Conservation (phyloP, 805 yeast species). For the Ogataea ganodermae region DNA sequence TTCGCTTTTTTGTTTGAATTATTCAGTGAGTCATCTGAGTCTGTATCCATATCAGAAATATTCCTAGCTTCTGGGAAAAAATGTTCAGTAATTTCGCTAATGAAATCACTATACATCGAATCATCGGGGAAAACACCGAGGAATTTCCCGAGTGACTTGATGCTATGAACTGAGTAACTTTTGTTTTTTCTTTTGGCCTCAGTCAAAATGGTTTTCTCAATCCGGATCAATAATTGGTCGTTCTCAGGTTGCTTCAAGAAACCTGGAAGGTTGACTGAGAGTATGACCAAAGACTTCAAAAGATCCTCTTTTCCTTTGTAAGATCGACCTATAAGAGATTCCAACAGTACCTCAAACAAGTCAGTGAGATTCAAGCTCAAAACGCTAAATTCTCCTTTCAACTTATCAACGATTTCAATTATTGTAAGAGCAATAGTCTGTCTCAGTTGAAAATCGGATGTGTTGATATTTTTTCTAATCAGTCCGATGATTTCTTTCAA, state of each 20-base stretch:
- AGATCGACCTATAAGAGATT: constrained; percentile 71
- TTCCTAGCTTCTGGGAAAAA: constrained; percentile 27
- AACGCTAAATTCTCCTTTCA: constrained; percentile 35
- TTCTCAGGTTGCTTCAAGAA: constrained; percentile 32
- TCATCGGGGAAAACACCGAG: constrained; percentile 31
- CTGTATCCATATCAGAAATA: constrained; percentile 40
- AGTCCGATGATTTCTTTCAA: constrained; percentile 64
- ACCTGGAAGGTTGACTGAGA: constrained; percentile 48
- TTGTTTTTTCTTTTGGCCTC: constrained; percentile 72
- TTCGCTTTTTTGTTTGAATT: constrained; percentile 20
- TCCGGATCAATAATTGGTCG: constrained; percentile 36
- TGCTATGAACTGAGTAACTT: constrained; percentile 58
- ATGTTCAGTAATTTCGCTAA: constrained; percentile 32
- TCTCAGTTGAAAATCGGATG: constrained; percentile 63
- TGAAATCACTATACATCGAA: constrained; percentile 41
- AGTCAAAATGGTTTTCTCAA: constrained; percentile 47
- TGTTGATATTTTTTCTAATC: constrained; percentile 49
- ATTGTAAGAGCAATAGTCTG: constrained; percentile 71
- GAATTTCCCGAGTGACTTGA: constrained; percentile 55
- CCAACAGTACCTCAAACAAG: constrained; percentile 57
- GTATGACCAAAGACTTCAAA: constrained; percentile 65
- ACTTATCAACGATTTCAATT: constrained; percentile 53
- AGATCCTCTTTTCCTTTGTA: constrained; percentile 88
- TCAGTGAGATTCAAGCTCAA: constrained; percentile 23
- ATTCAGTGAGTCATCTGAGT: constrained; percentile 36